Evolutionary conservation across 1,139 yeast species (phyloP).

Genomic region (Sugiyamaella xylanicola): DNA sequence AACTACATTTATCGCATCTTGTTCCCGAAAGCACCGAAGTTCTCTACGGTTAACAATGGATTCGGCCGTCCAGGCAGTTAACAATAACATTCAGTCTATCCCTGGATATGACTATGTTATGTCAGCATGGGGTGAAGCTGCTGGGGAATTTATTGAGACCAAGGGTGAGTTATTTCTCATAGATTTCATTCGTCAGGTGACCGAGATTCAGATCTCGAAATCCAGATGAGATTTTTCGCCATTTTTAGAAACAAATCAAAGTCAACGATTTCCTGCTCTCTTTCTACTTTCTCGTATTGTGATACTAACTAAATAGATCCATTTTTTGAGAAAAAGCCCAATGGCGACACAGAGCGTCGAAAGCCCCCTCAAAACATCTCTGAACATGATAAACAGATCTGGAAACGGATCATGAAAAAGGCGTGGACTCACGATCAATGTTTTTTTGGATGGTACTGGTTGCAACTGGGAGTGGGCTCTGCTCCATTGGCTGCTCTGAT

Average conservation of each 20-base stretch:
- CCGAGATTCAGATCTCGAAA: not conserved
- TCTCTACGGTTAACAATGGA: not conserved
- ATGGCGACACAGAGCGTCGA: slow-evolving; percentile 56
- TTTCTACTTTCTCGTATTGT: too few relatives aligned
- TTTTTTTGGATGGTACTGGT: slow-evolving; percentile 68
- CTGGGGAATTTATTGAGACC: slow-evolving; percentile 61
- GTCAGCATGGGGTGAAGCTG: slow-evolving; percentile 64
- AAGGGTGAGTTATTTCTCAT: slow-evolving; percentile 42
- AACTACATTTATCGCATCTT: too few relatives aligned
- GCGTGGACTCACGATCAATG: slow-evolving; percentile 91
- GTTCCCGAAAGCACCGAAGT: not conserved
- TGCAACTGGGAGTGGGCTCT: slow-evolving; percentile 77
- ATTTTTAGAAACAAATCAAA: not conserved
- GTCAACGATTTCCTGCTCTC: too few relatives aligned
- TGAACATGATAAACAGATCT: slow-evolving; percentile 62
- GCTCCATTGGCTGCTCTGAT: slow-evolving; percentile 58
- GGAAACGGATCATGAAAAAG: slow-evolving; percentile 69
- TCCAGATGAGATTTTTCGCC: not conserved
- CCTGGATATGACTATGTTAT: slow-evolving; percentile 60
- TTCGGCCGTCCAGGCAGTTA: slow-evolving; percentile 13
- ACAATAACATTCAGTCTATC: slow-evolving; percentile 48
- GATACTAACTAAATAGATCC: slow-evolving; percentile 54
- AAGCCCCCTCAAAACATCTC: slow-evolving; percentile 61
- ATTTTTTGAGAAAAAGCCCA: slow-evolving; percentile 53
- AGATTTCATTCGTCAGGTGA: too few relatives aligned